Evolutionary conservation across 768 basidiomycete genomes (phyloP).

Genomic region (Lactifluus echinatus): DNA sequence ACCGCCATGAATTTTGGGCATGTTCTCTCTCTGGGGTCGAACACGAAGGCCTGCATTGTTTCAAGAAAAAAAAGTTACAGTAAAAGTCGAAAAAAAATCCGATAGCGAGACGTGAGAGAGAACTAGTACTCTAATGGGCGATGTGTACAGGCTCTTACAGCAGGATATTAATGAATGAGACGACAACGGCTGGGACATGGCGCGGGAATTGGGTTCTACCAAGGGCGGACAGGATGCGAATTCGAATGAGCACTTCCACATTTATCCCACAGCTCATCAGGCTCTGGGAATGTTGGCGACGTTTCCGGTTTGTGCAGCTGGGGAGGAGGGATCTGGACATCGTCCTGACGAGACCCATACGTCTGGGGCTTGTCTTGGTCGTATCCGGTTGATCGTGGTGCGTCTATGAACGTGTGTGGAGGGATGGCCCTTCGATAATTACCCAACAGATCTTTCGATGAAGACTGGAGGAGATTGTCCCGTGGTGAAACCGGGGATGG

Average conservation of each 20-base stretch:
- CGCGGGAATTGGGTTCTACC: slow-evolving; percentile 4
- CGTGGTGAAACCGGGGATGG: slow-evolving; percentile 17
- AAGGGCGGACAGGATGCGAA: slow-evolving; percentile 19
- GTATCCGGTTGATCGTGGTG: slow-evolving; percentile 2
- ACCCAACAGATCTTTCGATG: neutral
- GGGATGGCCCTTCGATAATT: slow-evolving; percentile 1
- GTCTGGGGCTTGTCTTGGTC: slow-evolving; percentile 4
- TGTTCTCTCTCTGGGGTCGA: neutral
- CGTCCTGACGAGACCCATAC: neutral
- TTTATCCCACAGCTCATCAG: slow-evolving; percentile 6
- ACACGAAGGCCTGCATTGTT: neutral
- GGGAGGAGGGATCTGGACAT: neutral
- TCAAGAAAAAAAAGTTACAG: slow-evolving; percentile 5
- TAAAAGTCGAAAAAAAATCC: neutral
- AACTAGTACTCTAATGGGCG: neutral
- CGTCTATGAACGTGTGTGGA: slow-evolving; percentile 3
- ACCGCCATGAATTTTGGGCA: slow-evolving; percentile 4
- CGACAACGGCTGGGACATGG: too few species aligned
- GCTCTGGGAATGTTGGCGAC: neutral
- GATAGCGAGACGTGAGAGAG: neutral
- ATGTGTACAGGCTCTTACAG: neutral
- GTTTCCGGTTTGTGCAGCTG: neutral
- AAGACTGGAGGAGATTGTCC: neutral
- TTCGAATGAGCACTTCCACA: slow-evolving; percentile 7
- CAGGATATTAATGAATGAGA: too few species aligned